Conservation (phyloP, 2,329 filamentous ascomycete genomes). For the Diaporthe citrichinensis region DNA sequence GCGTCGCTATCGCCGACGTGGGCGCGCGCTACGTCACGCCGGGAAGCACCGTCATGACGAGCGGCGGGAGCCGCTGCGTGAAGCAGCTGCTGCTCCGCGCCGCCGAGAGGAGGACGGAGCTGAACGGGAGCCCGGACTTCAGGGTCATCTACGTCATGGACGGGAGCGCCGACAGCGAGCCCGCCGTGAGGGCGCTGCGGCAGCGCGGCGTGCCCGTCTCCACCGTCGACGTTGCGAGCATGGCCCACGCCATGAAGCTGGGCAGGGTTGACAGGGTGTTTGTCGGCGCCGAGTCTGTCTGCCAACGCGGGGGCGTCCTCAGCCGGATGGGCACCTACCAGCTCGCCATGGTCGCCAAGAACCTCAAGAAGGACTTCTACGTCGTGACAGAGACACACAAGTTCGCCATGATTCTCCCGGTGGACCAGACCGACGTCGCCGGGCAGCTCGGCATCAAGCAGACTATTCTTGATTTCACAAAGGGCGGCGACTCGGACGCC, state of each 20-base stretch:
- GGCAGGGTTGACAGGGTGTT: conserved; percentile 78
- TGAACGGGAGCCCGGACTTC: conserved; percentile 75
- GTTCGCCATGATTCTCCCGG: conserved; percentile 88
- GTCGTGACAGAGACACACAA: conserved; percentile 97
- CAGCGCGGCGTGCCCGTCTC: conserved; percentile 85
- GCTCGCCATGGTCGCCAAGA: conserved; percentile 84
- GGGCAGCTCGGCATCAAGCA: conserved; percentile 76
- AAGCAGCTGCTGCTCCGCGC: conserved; percentile 82
- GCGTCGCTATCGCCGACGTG: conserved; percentile 85
- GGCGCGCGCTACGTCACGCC: conserved; percentile 85
- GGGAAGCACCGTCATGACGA: conserved; percentile 87
- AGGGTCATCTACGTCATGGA: conserved; percentile 85
- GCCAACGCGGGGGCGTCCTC: conserved; percentile 94
- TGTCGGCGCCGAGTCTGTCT: conserved; percentile 85
- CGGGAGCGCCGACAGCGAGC: conserved; percentile 73
- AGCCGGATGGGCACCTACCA: conserved; percentile 89
- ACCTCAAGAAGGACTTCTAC: conserved; percentile 78
- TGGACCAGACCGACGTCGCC: conserved; percentile 81
- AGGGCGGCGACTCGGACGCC: conserved; percentile 60
- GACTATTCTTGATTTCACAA: conserved; percentile 80
- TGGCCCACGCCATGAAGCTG: conserved; percentile 80
- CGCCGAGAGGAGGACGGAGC: conserved; percentile 71
- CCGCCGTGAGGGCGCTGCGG: conserved; percentile 79
- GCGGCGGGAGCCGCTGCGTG: conserved; percentile 89
- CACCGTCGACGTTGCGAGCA: conserved; percentile 80